Base-by-base conservation (phyloP, 768 basidiomycete genomes). In the Ephemerocybe angulata region DNA sequence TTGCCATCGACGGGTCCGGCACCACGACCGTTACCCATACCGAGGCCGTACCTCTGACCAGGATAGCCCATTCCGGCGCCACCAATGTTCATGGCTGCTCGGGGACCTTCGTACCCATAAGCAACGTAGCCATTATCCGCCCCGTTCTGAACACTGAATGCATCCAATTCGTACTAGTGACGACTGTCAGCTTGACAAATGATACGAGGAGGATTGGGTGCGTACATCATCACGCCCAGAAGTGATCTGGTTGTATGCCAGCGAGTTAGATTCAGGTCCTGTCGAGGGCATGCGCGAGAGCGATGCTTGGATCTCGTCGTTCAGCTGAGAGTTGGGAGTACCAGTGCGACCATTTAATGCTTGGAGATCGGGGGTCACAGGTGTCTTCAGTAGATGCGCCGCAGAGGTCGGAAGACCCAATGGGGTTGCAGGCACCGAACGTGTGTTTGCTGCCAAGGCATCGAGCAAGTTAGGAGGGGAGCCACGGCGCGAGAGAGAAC, bases 341-440 rank as follows among this genome's bases (percentile, higher is more conserved):
- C 76, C 67, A 27, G 90, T 72, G 21, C 88, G 84, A n/a, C 84
- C 83, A 63, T 80, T 85, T 66, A 86, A 60, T 19, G 65, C 72
- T 62, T 85, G 84, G 13, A 76, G 60, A 43, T 88, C 87, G 15
- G 79, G 81, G 35, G 81, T 81, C 31, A 81, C 84, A 6, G 87
- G 85, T 3, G 84, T 79, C 72, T 87, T 88, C 58, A 84, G 63
- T 41, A 87, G 68, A 65, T 80, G 78, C 11, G 73, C 62, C 4
- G 70, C 69, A 38, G 75, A 76, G 41, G 75, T 77, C 13, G 82
- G 61, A n/a, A 86, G 70, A 10, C 80, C 82, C 6, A 90, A 69
- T 21, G 90, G 90, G 3, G 90, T 92, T 1, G 88, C 89, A 46
- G 90, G 90, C 21, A 93, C 90, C 37, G 90, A 93, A 54, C 90